A percentile compares a stretch with the other conserved stretches of the same genome.
These are phyloP conservation scores for Cucurbita maxima DNA, from an alignment of 306 rosid species.

Conservation along the genomic window DNA sequence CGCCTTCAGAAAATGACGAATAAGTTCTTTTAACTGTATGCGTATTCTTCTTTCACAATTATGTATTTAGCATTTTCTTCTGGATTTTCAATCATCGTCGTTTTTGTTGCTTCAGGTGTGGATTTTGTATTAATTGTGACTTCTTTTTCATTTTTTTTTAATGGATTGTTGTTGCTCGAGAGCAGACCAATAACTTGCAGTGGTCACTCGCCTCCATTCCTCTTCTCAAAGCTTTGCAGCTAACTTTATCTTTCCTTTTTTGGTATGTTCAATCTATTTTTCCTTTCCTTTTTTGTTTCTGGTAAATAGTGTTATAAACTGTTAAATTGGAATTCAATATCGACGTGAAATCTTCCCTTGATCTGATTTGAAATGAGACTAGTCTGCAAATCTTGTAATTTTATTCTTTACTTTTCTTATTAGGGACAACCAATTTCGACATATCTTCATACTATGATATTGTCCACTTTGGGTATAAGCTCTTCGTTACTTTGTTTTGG, in stretches of 20 bases:
- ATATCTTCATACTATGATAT: too few species aligned
- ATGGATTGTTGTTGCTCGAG: slow-evolving; percentile 2
- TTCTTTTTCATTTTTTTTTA: background rate
- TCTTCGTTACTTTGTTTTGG: too few species aligned
- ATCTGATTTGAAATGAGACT: background rate
- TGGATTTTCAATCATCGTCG: background rate
- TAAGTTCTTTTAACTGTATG: background rate
- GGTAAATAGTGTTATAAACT: background rate
- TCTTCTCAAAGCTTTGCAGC: slow-evolving; percentile 79
- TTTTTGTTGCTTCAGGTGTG: background rate
- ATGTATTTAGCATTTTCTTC: background rate
- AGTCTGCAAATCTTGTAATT: background rate
- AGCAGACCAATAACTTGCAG: slow-evolving; percentile 89
- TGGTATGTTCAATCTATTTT: slow-evolving; percentile 31
- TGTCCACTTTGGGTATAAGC: too few species aligned
- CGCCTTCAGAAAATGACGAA: background rate
- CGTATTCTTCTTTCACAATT: background rate
- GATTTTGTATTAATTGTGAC: slow-evolving; percentile 8
- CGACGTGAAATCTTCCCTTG: background rate
- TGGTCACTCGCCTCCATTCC: slow-evolving; percentile 77
- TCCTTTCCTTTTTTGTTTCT: background rate
- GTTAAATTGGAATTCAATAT: background rate
- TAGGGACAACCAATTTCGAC: too few species aligned
- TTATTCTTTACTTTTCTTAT: too few species aligned
- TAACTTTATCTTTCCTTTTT: slow-evolving; percentile 72